Conservation (phyloP, 2,329 filamentous ascomycete genomes). For the Rachicladosporium sp. region DNA sequence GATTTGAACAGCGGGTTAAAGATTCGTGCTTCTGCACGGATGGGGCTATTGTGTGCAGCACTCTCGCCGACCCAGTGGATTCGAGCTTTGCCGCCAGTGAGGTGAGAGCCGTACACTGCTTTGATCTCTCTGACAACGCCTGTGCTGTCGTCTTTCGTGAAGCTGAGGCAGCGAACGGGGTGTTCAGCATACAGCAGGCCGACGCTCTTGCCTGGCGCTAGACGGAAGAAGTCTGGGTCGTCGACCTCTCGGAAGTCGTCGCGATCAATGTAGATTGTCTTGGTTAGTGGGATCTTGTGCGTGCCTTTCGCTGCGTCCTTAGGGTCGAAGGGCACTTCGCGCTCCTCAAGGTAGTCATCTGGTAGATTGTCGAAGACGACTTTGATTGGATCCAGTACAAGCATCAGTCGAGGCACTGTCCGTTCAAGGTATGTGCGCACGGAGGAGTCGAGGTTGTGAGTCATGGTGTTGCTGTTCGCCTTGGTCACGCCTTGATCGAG, state of each 20-base stretch:
- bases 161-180: slow-evolving; percentile 56
- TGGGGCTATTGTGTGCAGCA: slow-evolving; percentile 46
- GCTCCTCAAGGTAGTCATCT: slow-evolving; percentile 51
- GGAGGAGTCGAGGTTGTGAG: slow-evolving; percentile 70
- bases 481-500: slow-evolving; percentile 88
- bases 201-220: slow-evolving; percentile 62
- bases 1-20: slow-evolving; percentile 79
- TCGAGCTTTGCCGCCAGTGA: slow-evolving; percentile 33
- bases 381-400: slow-evolving; percentile 74
- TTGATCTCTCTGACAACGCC: slow-evolving; percentile 58
- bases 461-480: slow-evolving; percentile 64
- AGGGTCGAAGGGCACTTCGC: slow-evolving; percentile 67
- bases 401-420: slow-evolving; percentile 78
- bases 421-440: slow-evolving; percentile 78
- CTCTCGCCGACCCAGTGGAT: slow-evolving; percentile 83
- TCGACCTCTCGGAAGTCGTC: slow-evolving; percentile 65
- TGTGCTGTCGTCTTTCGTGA: slow-evolving; percentile 51
- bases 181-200: slow-evolving; percentile 60
- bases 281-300: slow-evolving; percentile 54
- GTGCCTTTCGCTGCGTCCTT: slow-evolving; percentile 60
- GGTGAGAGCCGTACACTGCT: slow-evolving; percentile 57
- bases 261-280: slow-evolving; percentile 73
- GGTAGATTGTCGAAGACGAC: slow-evolving; percentile 70
- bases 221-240: slow-evolving; percentile 62
- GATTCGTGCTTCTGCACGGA: slow-evolving; percentile 60